Percentiles rank a stretch among this genome's conserved stretches.
phyloP scores from a whole-genome alignment of 345 rosid genomes.

The Pelargonium nanum region DNA sequence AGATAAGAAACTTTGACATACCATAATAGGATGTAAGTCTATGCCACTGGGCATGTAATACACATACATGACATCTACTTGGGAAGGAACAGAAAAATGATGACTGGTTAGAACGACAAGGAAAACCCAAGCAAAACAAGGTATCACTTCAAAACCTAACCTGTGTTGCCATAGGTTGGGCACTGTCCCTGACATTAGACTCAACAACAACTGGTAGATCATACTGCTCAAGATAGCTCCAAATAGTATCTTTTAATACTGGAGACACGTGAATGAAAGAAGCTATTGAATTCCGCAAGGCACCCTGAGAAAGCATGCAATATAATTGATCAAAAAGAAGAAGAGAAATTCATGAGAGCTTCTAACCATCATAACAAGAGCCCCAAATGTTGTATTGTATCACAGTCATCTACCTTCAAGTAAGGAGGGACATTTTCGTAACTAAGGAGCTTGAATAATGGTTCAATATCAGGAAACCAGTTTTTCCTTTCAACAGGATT shows the following conservation, averaged over 20 bases:
- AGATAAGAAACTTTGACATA: too few species aligned
- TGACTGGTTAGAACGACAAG: neutral
- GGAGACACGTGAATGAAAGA: slow-evolving; percentile 71
- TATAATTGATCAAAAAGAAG: slow-evolving; percentile 8
- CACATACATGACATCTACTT: too few species aligned
- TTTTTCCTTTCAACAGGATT: slow-evolving; percentile 70
- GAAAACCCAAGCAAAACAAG: neutral
- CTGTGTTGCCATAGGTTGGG: slow-evolving; percentile 49
- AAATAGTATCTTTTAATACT: slow-evolving; percentile 54
- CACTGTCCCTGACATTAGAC: slow-evolving; percentile 34
- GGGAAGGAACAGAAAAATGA: too few species aligned
- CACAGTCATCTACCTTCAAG: slow-evolving; percentile 49
- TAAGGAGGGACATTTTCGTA: slow-evolving; percentile 89
- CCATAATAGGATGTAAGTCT: too few species aligned
- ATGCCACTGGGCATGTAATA: too few species aligned
- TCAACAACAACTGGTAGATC: slow-evolving; percentile 91
- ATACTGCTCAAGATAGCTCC: slow-evolving; percentile 88
- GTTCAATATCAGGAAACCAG: slow-evolving; percentile 90
- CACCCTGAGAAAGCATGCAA: slow-evolving; percentile 51
- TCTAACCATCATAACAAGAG: slow-evolving; percentile 3
- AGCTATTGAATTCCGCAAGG: slow-evolving; percentile 72
- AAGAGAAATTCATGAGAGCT: neutral
- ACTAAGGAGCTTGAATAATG: slow-evolving; percentile 91
- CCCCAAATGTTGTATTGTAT: slow-evolving; percentile 9
- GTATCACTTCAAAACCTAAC: slow-evolving; percentile 18